These are phyloP conservation scores for Solanum virginianum DNA, from an alignment of 257 asterid species.

Conservation along the genomic window DNA sequence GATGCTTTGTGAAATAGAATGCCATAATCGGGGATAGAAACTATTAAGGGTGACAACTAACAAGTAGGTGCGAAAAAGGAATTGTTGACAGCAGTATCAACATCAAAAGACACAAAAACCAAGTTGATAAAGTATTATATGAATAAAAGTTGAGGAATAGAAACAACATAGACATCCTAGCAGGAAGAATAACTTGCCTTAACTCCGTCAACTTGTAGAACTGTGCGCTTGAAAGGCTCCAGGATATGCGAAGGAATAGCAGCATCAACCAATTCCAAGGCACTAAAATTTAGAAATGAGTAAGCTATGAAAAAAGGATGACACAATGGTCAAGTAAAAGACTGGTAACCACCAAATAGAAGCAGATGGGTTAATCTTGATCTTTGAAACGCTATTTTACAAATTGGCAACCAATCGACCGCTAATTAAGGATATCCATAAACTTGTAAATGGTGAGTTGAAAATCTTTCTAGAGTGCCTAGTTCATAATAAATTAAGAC, in stretches of 20 bases:
- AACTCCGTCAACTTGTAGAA: constrained; percentile 82
- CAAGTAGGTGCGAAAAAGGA: background rate
- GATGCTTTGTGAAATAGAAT: background rate
- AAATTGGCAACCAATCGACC: background rate
- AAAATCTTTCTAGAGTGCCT: background rate
- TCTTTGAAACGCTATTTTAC: background rate
- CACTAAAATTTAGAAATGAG: constrained; percentile 18
- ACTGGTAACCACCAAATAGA: background rate
- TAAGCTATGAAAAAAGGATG: constrained; percentile 10
- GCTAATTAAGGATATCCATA: background rate
- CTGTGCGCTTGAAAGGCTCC: constrained; percentile 65
- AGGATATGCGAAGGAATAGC: constrained; percentile 62
- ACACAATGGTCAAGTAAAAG: constrained; percentile 1
- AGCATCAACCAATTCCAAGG: constrained; percentile 98
- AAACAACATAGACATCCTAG: background rate
- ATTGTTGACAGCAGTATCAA: background rate
- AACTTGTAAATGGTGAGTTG: background rate
- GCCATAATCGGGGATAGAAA: background rate
- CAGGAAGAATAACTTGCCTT: constrained; percentile 42
- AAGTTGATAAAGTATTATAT: background rate
- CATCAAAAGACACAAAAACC: background rate
- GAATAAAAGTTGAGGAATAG: background rate
- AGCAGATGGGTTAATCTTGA: background rate
- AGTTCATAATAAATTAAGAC: background rate
- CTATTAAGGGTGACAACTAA: background rate